Percentiles rank a stretch among this genome's conserved stretches.
These are phyloP conservation scores for Malus domestica DNA, from an alignment of 306 rosid genomes.

Conservation along the genomic window ASM211411v1 NC_041805.1:34159501-34160000, in stretches of 20 bases:
- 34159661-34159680: slow-evolving; percentile 50
- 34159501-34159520: no score
- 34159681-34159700: slow-evolving; percentile 59
- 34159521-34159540: no score
- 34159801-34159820: slow-evolving; percentile 68
- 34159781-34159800: not conserved
- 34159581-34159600: slow-evolving; percentile 32
- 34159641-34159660: slow-evolving; percentile 81
- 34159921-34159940: not conserved
- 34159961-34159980: not conserved
- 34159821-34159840: slow-evolving; percentile 94
- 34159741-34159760: not conserved
- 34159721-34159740: not conserved
- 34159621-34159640: slow-evolving; percentile 69
- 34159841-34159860: slow-evolving; percentile 68
- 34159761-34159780: not conserved
- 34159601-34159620: slow-evolving; percentile 31
- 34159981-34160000: no score
- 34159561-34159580: slow-evolving; percentile 7
- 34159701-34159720: slow-evolving; percentile 63
- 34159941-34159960: not conserved
- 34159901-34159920: slow-evolving; percentile 4
- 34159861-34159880: slow-evolving; percentile 87
- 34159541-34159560: slow-evolving; percentile 8
- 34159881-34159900: slow-evolving; percentile 67